Conservation (phyloP, 768 basidiomycete species). For the Psilocybe azurescens region DNA sequence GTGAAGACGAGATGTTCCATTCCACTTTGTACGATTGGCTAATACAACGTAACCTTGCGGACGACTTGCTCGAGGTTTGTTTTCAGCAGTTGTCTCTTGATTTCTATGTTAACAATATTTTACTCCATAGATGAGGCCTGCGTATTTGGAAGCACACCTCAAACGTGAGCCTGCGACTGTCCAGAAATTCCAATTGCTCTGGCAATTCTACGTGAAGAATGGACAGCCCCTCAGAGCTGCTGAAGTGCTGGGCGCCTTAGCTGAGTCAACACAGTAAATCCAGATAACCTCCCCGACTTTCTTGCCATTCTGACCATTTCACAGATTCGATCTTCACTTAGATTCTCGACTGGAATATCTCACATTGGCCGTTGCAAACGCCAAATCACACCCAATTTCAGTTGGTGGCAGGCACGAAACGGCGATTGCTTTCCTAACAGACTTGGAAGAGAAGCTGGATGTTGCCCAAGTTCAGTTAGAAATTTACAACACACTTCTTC, state of each 20-base stretch:
- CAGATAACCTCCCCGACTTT: slow-evolving; percentile 11
- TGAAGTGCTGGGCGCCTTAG: slow-evolving; percentile 79
- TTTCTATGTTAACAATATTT: slow-evolving; percentile 4
- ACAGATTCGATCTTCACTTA: slow-evolving; percentile 70
- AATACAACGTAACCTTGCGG: slow-evolving; percentile 76
- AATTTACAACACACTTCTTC: slow-evolving; percentile 70
- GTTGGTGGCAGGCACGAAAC: slow-evolving; percentile 80
- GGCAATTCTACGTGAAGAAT: slow-evolving; percentile 97
- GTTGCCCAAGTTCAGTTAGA: slow-evolving; percentile 98
- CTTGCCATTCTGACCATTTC: not conserved
- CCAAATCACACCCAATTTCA: slow-evolving; percentile 91
- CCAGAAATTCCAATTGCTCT: slow-evolving; percentile 86
- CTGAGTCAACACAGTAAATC: slow-evolving; percentile 82
- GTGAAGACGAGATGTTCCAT: slow-evolving; percentile 93
- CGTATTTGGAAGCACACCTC: slow-evolving; percentile 89
- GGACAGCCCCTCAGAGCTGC: slow-evolving; percentile 89
- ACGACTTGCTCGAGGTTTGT: slow-evolving; percentile 86
- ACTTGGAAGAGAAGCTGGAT: slow-evolving; percentile 94
- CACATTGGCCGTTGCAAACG: slow-evolving; percentile 93
- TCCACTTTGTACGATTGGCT: slow-evolving; percentile 96
- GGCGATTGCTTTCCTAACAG: slow-evolving; percentile 94
- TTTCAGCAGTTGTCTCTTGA: not conserved
- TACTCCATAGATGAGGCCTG: slow-evolving; percentile 71
- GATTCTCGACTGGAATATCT: slow-evolving; percentile 88
- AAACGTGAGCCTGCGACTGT: slow-evolving; percentile 79